phyloP scores from a whole-genome alignment of 768 basidiomycete species.

The Porpolomopsis calyptriformis region DNA sequence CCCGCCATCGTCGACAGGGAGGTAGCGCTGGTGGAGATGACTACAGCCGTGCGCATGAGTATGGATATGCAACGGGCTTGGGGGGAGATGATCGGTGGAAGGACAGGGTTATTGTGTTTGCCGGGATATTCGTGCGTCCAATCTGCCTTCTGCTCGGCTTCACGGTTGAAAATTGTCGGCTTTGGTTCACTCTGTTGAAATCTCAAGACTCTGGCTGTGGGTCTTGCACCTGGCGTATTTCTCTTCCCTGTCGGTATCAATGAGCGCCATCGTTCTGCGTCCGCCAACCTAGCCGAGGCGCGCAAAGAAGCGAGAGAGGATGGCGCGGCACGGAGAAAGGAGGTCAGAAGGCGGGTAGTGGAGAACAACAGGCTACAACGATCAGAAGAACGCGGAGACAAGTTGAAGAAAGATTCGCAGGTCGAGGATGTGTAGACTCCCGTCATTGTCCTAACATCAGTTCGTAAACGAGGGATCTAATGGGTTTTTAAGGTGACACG shows the following conservation, averaged over 20 bases:
- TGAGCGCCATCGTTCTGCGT: constrained; percentile 40
- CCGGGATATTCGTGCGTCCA: constrained; percentile 38
- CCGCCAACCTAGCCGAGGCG: constrained; percentile 47
- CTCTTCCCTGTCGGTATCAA: constrained; percentile 27
- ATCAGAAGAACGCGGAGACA: not conserved
- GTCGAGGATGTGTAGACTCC: too few species aligned
- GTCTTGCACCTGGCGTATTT: constrained; percentile 34
- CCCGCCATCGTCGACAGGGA: constrained; percentile 28
- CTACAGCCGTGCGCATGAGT: constrained; percentile 18
- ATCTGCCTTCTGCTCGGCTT: not conserved
- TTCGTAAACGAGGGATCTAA: not conserved
- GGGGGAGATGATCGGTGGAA: constrained; percentile 63
- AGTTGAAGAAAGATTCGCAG: too few species aligned
- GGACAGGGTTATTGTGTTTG: constrained; percentile 49
- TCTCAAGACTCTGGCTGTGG: constrained; percentile 32
- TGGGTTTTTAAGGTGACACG: not conserved
- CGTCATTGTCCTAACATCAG: not conserved
- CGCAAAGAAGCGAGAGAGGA: constrained; percentile 44
- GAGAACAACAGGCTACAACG: not conserved
- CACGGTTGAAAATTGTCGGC: too few species aligned
- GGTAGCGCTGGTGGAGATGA: constrained; percentile 24
- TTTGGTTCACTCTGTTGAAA: not conserved
- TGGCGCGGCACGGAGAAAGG: constrained; percentile 42
- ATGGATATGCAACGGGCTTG: constrained; percentile 39
- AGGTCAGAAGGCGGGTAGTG: constrained; percentile 24